Base-by-base conservation (phyloP, 345 rosid genomes). In the Hibiscus tridactylites region DNA sequence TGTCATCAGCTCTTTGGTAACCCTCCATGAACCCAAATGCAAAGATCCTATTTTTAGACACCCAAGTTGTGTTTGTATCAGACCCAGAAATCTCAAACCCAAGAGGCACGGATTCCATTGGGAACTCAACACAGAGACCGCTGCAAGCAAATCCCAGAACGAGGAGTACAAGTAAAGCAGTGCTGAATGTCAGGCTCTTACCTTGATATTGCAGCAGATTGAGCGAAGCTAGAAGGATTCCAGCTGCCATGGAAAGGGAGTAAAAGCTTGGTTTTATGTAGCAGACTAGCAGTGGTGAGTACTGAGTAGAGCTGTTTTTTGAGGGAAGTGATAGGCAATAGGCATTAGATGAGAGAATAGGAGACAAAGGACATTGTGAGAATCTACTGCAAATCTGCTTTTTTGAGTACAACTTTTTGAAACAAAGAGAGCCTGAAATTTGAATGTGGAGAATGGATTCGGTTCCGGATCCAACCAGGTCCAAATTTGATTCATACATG, bases 51-150 rank as follows among this genome's bases (percentile, higher is more conserved):
- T 80, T 82, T 71, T 78, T 72, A 46, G 85, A 80, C 33, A 79
- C 76, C 80, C 79, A 74, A 52, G 74, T 74, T 71, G 59, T 75
- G 62, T 70, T 75, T 77, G 56, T 83, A 73, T 78, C 76, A 70
- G 74, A 54, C 67, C 80, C 83, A 67, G 77, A 80, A 77, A 83
- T 73, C 74, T 78, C 78, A 68, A 79, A 80, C 53, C 80, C 81
- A 66, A 80, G 74, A 65, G 85, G 81, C 3, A 75, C 83, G 19
- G 85, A 80, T 44, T 57, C 78, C 81, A 77, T 73, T 49, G 74
- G 7, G 39, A 73, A 42, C 71, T 82, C 83, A 35, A 72, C 74
- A 59, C 72, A 74, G 8, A 68, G 47, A 52, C 77, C 77, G 70
- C 61, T 42, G 65, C 37, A 65, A 16, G 63, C 75, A 63, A 60